Base-by-base conservation (phyloP, 2,329 filamentous ascomycete species). In the Tolypocladium pustulatum region DNA sequence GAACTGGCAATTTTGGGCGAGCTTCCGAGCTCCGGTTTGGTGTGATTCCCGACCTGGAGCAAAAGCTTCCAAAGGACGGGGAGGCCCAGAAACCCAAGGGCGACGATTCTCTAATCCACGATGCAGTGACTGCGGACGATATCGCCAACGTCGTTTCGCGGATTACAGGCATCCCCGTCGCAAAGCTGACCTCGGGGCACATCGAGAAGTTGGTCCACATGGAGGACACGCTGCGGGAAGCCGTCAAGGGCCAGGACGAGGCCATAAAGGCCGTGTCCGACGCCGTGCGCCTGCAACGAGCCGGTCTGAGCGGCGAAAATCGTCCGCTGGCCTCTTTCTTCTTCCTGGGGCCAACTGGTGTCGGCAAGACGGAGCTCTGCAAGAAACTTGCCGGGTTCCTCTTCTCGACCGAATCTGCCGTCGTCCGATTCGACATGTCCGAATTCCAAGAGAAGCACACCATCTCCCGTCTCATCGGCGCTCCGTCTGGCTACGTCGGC, bases 381-480 rank as follows among this genome's bases (percentile, higher is more conserved):
- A 97, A 97, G 79, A 93, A 95, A 71, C 87, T 99, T 66, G 94
- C 94, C 1, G 83, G 82, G 59, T 97, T 97, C 76, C 79, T 99
- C 41, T 99, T 97, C 75, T 94, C 89, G 0, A 96, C 91, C 1
- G 90, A 96, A 66, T 85, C 86, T 34, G 93, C 94, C 3, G 91
- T 99, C 32, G 85, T 97, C 38, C 84, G 94, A 38, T 97, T 97
- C 72, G 94, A 97, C 73, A 97, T 97, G 94, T 90, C 86, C 66
- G 94, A 99, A 69, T 97, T 97, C 71, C 91, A 96, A 69, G 94
- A 97, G 71, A 96, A 96, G 73, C 93, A 97, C 70, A 97, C 94
- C 4, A 89, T 97, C 58, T 96, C 90, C 34, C 84, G 93, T 22
- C 82, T 97, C 37, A 97, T 97, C 64, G 94, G 94, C 52, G 89